These are phyloP conservation scores for Arabidopsis hybrid DNA, from an alignment of 441 rosid species.

Conservation along the genomic window DNA sequence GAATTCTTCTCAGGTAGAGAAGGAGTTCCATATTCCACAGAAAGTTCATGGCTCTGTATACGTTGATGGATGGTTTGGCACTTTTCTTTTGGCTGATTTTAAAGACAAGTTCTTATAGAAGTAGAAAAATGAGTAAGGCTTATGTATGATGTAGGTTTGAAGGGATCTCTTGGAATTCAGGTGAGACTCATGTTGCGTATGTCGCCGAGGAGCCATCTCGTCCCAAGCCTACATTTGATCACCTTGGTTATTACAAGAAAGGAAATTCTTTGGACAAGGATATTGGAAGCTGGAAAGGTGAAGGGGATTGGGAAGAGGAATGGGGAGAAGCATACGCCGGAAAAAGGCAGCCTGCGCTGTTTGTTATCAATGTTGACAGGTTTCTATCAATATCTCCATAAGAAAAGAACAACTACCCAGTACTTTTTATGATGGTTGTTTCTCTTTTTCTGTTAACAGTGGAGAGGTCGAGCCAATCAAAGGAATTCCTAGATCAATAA, in stretches of 20 bases:
- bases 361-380: slow-evolving; percentile 74
- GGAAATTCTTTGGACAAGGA: slow-evolving; percentile 65
- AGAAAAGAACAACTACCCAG: not conserved
- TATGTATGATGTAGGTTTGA: slow-evolving; percentile 73
- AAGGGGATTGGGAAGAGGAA: slow-evolving; percentile 96
- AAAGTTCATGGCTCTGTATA: slow-evolving; percentile 90
- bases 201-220: slow-evolving; percentile 84
- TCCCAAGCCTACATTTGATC: slow-evolving; percentile 68
- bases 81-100: not conserved
- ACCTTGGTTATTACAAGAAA: slow-evolving; percentile 62
- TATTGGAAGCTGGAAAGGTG: slow-evolving; percentile 85
- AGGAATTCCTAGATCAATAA: slow-evolving; percentile 77
- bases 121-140: slow-evolving; percentile 28
- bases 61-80: slow-evolving; percentile 77
- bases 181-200: slow-evolving; percentile 82
- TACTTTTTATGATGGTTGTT: slow-evolving; percentile 26
- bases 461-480: slow-evolving; percentile 71
- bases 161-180: slow-evolving; percentile 90
- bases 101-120: slow-evolving; percentile 8
- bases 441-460: slow-evolving; percentile 48
- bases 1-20: slow-evolving; percentile 78
- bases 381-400: slow-evolving; percentile 37
- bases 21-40: slow-evolving; percentile 79
- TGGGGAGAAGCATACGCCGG: slow-evolving; percentile 98
- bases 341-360: slow-evolving; percentile 82